Base-by-base conservation (phyloP, 345 rosid genomes). In the Diplotaxis tenuifolia region DNA sequence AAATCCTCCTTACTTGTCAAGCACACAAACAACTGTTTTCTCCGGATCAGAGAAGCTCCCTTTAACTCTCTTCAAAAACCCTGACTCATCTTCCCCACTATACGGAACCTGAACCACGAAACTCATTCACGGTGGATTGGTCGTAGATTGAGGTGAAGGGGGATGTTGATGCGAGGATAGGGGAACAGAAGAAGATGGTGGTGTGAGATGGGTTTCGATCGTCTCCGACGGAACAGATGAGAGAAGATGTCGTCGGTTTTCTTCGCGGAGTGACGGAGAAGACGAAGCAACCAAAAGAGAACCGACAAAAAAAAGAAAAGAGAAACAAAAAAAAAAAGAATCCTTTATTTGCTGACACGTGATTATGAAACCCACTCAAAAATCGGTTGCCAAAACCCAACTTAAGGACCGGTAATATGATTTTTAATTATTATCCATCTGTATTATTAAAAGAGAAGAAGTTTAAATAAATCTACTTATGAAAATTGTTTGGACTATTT, bases 1-100 rank as follows among this genome's bases (percentile, higher is more conserved):
- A 14, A 27, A 27, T 27, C 29, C 29, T 28, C 56, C 81, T 80
- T 84, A 94, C 98, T 87, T 87, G 83, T 93, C 98, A 36, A 91
- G 83, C 63, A 94, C 56, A 69, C 91, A 94, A 23, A 91, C 56
- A 75, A 77, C 77, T 3, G 93, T 91, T 36, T 84, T 79, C 2
- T 67, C 81, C 0, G 95, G 93, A 67, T 89, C 86, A 25, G 82
- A 27, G 74, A 89, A 86, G 28, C 65, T 75, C 76, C 78, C 83
- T 83, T 82, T 67, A 56, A 88, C 88, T 20, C 77, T 85, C 88
- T 78, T 84, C 81, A 84, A 38, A 49, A 91, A 91, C 74, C 67
- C 79, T 53, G 71, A 85, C 67, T 86, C 87, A 22, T 86, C 90
- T 47, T 80, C 78, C 56, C 78, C 89, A 19, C 73, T 62, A 67